These are phyloP conservation scores for Helicocarpus griseus DNA, from an alignment of 2,329 filamentous ascomycete species.

Conservation along the genomic window DNA sequence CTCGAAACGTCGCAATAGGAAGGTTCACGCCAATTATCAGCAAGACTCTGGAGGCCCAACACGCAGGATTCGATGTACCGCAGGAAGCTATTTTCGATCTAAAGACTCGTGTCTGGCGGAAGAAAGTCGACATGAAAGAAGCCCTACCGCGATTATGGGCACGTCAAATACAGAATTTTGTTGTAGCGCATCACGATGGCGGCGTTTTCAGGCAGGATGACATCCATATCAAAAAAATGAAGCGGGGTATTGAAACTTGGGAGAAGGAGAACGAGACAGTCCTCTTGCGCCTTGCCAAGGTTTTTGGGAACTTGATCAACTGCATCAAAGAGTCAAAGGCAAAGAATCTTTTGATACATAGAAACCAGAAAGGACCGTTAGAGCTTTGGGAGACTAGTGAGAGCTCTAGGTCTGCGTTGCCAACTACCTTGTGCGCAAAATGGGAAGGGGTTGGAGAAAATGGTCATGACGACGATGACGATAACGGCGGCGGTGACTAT, in stretches of 20 bases:
- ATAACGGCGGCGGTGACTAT: not conserved
- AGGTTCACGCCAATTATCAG: not conserved
- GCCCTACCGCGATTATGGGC: slow-evolving; percentile 41
- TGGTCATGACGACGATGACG: not conserved
- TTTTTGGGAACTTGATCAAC: slow-evolving; percentile 5
- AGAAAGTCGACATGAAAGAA: slow-evolving; percentile 28
- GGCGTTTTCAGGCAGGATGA: slow-evolving; percentile 32
- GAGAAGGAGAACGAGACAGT: slow-evolving; percentile 27
- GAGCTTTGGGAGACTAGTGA: slow-evolving; percentile 1
- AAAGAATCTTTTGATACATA: slow-evolving; percentile 2
- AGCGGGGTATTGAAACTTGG: slow-evolving; percentile 31
- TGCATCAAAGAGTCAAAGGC: not conserved
- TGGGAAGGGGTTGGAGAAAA: not conserved
- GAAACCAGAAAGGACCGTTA: slow-evolving; percentile 1
- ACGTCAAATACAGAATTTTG: slow-evolving; percentile 42
- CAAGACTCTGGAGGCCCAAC: not conserved
- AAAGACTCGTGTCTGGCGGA: slow-evolving; percentile 38
- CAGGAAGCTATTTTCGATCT: slow-evolving; percentile 43
- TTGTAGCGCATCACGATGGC: slow-evolving; percentile 41
- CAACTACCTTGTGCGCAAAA: slow-evolving; percentile 4
- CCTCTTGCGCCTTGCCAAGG: slow-evolving; percentile 7
- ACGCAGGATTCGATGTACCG: slow-evolving; percentile 19
- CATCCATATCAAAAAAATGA: slow-evolving; percentile 31
- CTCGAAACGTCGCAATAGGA: not conserved
- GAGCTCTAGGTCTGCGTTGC: not conserved